These are phyloP conservation scores for Stachybotrys elegans DNA, from an alignment of 2,329 filamentous ascomycete species.

Conservation along the genomic window DNA sequence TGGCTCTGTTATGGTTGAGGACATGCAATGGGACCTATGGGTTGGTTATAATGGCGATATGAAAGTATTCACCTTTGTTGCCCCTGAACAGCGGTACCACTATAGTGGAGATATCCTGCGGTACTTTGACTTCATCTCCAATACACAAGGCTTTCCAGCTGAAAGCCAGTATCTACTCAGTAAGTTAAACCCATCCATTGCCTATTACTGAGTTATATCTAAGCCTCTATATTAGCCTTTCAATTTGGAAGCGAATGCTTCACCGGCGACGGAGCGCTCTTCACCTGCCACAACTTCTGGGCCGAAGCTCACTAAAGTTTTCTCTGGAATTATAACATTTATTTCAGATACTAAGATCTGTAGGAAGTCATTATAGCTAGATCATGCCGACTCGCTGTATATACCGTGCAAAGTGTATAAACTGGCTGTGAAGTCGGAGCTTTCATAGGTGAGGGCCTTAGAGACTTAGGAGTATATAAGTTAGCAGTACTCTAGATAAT, in stretches of 20 bases:
- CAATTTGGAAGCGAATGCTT: constrained; percentile 50
- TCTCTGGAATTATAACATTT: no score
- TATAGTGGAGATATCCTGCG: constrained; percentile 52
- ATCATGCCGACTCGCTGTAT: no score
- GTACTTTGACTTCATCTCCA: constrained; percentile 51
- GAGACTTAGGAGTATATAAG: no score
- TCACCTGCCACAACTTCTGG: no score
- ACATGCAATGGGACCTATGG: constrained; percentile 50
- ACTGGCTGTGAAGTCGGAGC: no score
- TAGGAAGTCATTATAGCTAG: no score
- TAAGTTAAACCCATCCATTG: constrained; percentile 6
- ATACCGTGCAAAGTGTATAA: no score
- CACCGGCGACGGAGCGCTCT: constrained; percentile 33
- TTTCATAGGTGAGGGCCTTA: no score
- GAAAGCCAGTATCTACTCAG: constrained; percentile 44
- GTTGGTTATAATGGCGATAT: constrained; percentile 51
- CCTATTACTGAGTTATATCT: no score
- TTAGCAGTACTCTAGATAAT: no score
- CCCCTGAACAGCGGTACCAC: constrained; percentile 31
- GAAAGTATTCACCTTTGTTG: constrained; percentile 51
- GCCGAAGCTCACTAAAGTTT: no score
- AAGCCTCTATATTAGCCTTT: constrained; percentile 10
- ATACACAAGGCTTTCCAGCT: constrained; percentile 38
- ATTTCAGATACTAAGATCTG: no score
- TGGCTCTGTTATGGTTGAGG: constrained; percentile 48